Evolutionary conservation across 2,329 filamentous ascomycete genomes (phyloP).

Genomic region (Monosporascus sp.): DNA sequence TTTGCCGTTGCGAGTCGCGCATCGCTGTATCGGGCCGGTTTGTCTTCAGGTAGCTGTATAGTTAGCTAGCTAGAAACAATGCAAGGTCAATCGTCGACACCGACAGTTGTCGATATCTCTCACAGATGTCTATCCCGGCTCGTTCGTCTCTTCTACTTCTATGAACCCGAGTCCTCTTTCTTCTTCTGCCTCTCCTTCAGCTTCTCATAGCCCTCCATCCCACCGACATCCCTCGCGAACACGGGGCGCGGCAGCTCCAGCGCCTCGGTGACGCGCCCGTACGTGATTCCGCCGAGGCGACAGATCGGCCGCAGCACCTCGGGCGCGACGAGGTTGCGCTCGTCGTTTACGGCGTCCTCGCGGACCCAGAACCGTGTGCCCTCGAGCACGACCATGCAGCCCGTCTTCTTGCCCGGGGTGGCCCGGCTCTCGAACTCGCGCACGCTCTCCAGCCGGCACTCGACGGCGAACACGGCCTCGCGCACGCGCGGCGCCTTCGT

Average conservation of each 20-base stretch:
- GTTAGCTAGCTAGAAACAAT: too few relatives aligned
- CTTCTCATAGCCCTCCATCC: slow-evolving; percentile 51
- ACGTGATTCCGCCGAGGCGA: slow-evolving; percentile 81
- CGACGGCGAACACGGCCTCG: slow-evolving; percentile 78
- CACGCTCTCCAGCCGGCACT: slow-evolving; percentile 70
- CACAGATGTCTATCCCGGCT: too few relatives aligned
- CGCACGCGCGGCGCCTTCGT: slow-evolving; percentile 69
- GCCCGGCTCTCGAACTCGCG: slow-evolving; percentile 72
- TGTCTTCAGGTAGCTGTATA: too few relatives aligned
- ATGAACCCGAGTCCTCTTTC: background rate
- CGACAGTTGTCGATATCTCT: too few relatives aligned
- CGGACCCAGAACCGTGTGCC: slow-evolving; percentile 84
- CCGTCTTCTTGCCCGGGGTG: slow-evolving; percentile 67
- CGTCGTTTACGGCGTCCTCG: slow-evolving; percentile 80
- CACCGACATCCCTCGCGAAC: slow-evolving; percentile 45
- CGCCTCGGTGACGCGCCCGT: slow-evolving; percentile 63
- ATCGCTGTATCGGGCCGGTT: too few relatives aligned
- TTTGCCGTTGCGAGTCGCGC: too few relatives aligned
- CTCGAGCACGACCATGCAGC: slow-evolving; percentile 72
- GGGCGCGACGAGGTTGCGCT: slow-evolving; percentile 68
- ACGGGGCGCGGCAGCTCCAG: slow-evolving; percentile 65
- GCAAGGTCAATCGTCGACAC: too few relatives aligned
- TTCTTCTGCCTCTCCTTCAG: slow-evolving; percentile 42
- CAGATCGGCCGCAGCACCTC: slow-evolving; percentile 70
- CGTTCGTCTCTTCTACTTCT: too few relatives aligned